phyloP scores from a whole-genome alignment of 768 basidiomycete genomes.

The Phallus indusiatus region DNA sequence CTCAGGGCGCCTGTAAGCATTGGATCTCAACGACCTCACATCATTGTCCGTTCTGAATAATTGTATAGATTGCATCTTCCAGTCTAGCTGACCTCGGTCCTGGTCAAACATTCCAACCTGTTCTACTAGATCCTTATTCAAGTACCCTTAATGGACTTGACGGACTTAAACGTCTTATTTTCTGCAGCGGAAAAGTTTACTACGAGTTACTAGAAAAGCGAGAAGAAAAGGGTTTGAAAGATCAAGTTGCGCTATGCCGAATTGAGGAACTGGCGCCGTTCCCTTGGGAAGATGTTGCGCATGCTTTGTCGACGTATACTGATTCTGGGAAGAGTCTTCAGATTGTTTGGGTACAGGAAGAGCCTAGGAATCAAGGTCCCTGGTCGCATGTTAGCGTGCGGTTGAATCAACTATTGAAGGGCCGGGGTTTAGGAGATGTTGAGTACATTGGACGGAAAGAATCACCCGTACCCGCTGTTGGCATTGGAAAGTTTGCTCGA shows the following conservation, averaged over 20 bases:
- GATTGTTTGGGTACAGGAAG: conserved; percentile 73
- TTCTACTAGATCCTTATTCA: conserved; percentile 44
- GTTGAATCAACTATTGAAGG: conserved; percentile 41
- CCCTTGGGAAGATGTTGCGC: conserved; percentile 52
- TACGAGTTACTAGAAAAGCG: conserved; percentile 78
- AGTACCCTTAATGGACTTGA: conserved; percentile 17
- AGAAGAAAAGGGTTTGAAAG: conserved; percentile 34
- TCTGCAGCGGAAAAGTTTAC: conserved; percentile 79
- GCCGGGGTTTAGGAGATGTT: conserved; percentile 25
- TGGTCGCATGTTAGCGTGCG: conserved; percentile 58
- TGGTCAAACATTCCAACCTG: conserved; percentile 57
- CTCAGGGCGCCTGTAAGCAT: conserved; percentile 60
- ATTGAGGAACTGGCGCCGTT: conserved; percentile 85
- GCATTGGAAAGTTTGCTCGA: conserved; percentile 59
- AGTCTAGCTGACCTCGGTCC: conserved; percentile 48
- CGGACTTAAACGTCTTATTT: conserved; percentile 52
- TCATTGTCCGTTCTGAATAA: not conserved
- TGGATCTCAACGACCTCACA: not conserved
- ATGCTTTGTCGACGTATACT: conserved; percentile 37
- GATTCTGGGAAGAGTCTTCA: conserved; percentile 23
- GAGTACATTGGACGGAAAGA: conserved; percentile 58
- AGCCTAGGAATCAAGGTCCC: conserved; percentile 81
- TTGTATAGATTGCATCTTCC: conserved; percentile 61
- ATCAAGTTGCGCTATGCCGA: conserved; percentile 58
- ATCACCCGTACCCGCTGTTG: conserved; percentile 70